Percentiles rank a stretch among this genome's conserved stretches.
These are phyloP conservation scores for Trichoderma aggressivum DNA, from an alignment of 2,329 filamentous ascomycete genomes.

Conservation along the genomic window DNA sequence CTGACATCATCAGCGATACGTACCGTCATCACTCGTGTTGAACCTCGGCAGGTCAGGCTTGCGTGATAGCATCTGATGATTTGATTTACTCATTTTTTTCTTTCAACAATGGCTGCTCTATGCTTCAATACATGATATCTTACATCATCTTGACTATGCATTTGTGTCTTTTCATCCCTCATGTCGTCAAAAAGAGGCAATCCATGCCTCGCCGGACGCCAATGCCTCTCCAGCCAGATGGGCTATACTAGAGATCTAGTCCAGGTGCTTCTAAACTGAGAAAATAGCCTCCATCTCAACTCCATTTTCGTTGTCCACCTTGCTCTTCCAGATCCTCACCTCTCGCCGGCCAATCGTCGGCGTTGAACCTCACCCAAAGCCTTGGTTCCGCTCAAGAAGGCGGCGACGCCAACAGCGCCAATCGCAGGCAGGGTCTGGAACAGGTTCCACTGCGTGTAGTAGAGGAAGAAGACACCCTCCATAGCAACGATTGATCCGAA, in stretches of 20 bases:
- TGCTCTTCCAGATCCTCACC: constrained; percentile 35
- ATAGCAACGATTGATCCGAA: constrained; percentile 82
- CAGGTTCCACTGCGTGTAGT: constrained; percentile 88
- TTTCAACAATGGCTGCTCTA: not conserved
- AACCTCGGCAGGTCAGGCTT: not conserved
- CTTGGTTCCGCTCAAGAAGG: constrained; percentile 83
- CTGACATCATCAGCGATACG: constrained; percentile 9
- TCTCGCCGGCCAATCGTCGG: constrained; percentile 72
- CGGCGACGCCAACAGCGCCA: constrained; percentile 62
- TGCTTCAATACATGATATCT: not conserved
- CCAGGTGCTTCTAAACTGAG: not conserved
- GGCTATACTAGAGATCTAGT: not conserved
- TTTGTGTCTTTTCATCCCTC: not conserved
- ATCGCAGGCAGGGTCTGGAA: constrained; percentile 82
- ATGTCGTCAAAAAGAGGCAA: not conserved
- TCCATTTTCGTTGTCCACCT: not conserved
- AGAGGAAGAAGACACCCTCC: constrained; percentile 90
- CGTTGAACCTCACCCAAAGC: constrained; percentile 91
- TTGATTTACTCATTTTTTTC: not conserved
- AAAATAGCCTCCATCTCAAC: not conserved
- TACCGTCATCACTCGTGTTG: not conserved
- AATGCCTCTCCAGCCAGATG: not conserved
- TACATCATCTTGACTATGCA: constrained; percentile 4
- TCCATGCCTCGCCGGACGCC: not conserved
- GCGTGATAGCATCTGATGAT: not conserved